Percentiles rank a stretch among this genome's conserved stretches.
These are phyloP conservation scores for Hagleromyces aurorensis DNA, from an alignment of 805 yeast species.

Conservation along the genomic window DNA sequence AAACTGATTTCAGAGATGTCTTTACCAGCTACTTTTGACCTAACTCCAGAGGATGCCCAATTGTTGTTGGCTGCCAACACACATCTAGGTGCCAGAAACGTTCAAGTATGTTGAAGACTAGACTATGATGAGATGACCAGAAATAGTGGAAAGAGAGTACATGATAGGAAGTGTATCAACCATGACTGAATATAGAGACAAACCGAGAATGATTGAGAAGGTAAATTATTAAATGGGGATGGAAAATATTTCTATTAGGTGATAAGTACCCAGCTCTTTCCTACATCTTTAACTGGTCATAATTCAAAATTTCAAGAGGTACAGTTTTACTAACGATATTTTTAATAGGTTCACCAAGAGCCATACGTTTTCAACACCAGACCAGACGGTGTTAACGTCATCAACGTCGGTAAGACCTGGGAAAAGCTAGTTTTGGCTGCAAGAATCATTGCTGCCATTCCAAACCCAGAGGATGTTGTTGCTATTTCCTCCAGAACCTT, in stretches of 20 bases:
- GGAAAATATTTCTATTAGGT: no score
- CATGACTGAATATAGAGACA: background rate
- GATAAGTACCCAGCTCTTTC: no score
- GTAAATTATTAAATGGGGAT: slow-evolving; percentile 2
- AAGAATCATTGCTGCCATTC: slow-evolving; percentile 98
- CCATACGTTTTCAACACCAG: slow-evolving; percentile 96
- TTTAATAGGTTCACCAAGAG: slow-evolving; percentile 78
- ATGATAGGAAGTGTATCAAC: no score
- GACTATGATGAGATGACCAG: background rate
- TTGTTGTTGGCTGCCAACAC: slow-evolving; percentile 98
- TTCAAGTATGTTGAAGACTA: slow-evolving; percentile 66
- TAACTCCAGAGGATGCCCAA: slow-evolving; percentile 98
- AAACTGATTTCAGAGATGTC: slow-evolving; percentile 46
- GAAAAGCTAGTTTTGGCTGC: slow-evolving; percentile 96
- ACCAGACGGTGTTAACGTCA: slow-evolving; percentile 98
- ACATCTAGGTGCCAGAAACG: slow-evolving; percentile 99
- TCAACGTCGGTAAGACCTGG: slow-evolving; percentile 99
- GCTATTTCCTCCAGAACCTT: slow-evolving; percentile 98
- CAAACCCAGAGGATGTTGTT: slow-evolving; percentile 97
- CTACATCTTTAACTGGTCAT: no score
- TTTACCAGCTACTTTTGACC: slow-evolving; percentile 81
- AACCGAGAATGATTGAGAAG: background rate
- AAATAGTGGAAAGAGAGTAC: slow-evolving; percentile 1
- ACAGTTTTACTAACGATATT: slow-evolving; percentile 8
- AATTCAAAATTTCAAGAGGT: no score